Percentiles rank a stretch among this genome's conserved stretches.
Conservation (phyloP, 2,329 filamentous ascomycete genomes). For the Apiospora sp. region DNA sequence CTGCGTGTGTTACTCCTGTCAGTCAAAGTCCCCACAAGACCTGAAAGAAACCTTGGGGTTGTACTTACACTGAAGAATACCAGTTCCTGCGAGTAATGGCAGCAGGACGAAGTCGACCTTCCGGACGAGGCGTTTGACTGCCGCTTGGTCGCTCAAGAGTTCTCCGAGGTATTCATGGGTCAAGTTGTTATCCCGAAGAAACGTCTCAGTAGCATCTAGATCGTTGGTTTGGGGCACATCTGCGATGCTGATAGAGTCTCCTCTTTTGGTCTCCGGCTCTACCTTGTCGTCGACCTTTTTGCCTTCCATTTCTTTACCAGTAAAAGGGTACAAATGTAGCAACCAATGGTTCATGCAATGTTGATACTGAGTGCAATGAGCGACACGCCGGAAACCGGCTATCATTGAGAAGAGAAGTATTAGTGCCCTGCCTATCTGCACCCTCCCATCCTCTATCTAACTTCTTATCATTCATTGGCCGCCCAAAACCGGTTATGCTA, state of each 20-base stretch:
- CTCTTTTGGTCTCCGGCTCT: constrained; percentile 9
- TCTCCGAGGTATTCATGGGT: constrained; percentile 50
- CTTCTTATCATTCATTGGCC: not conserved
- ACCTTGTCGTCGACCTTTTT: constrained; percentile 23
- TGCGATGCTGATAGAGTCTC: constrained; percentile 7
- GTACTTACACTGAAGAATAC: constrained; percentile 54
- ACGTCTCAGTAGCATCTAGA: constrained; percentile 57
- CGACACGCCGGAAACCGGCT: not conserved
- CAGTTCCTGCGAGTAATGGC: constrained; percentile 59
- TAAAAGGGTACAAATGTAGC: not conserved
- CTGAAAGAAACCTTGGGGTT: not conserved
- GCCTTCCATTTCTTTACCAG: not conserved
- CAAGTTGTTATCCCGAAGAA: constrained; percentile 57
- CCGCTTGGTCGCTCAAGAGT: constrained; percentile 51
- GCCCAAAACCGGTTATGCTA: not conserved
- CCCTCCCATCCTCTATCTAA: not conserved
- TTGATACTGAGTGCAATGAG: not conserved
- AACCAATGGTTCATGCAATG: not conserved
- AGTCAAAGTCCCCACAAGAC: not conserved
- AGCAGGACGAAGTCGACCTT: constrained; percentile 60
- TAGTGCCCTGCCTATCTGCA: not conserved
- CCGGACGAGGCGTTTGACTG: constrained; percentile 43
- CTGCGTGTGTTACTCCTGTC: not conserved
- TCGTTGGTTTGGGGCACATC: constrained; percentile 33
- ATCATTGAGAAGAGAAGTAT: not conserved